phyloP scores from a whole-genome alignment of 257 asterid species.

The Asclepias syriaca region DNA sequence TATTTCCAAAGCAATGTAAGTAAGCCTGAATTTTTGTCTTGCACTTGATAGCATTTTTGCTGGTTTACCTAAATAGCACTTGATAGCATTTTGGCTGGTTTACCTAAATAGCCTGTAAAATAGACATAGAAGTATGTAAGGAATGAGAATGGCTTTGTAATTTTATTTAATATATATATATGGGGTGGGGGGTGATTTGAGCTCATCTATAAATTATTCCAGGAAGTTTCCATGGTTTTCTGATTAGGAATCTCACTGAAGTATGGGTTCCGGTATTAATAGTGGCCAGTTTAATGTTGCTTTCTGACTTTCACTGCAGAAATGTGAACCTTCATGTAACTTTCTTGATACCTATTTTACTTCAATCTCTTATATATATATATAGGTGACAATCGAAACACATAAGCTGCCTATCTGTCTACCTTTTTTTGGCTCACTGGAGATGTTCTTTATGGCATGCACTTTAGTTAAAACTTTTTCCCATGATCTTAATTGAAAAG shows the following conservation, averaged over 20 bases:
- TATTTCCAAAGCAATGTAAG: constrained; percentile 39
- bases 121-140: background rate
- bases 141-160: background rate
- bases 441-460: background rate
- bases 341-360: background rate
- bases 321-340: background rate
- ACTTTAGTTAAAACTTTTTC: background rate
- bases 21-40: background rate
- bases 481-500: background rate
- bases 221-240: background rate
- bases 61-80: background rate
- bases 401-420: background rate
- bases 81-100: background rate
- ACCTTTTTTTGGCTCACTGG: background rate
- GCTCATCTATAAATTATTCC: background rate
- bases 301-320: background rate
- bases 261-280: background rate
- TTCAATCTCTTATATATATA: background rate
- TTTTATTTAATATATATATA: background rate
- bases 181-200: background rate
- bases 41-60: background rate
- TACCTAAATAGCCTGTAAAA: background rate
- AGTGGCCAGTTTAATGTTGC: background rate
- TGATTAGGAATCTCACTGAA: background rate
- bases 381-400: background rate